phyloP scores from a whole-genome alignment of 2,329 filamentous ascomycete genomes.

The Talaromyces marneffei region DNA sequence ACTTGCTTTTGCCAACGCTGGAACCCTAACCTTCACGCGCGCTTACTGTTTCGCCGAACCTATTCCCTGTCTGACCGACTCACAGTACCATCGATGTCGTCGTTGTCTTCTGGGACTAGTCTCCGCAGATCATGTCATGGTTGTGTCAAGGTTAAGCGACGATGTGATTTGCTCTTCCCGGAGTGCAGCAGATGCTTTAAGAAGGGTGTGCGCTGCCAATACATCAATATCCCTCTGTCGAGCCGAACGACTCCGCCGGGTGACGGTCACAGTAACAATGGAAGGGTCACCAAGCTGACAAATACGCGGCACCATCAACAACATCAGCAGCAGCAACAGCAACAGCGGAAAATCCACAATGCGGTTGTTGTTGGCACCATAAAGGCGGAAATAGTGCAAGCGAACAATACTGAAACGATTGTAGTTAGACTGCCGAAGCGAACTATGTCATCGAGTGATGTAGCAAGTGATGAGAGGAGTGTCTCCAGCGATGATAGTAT shows the following conservation, averaged over 20 bases:
- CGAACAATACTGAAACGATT: neutral
- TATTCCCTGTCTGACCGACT: neutral
- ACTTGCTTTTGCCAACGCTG: neutral
- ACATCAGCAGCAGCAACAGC: neutral
- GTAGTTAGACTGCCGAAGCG: neutral
- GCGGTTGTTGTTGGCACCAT: neutral
- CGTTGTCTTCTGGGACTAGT: slow-evolving; percentile 17
- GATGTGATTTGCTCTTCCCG: slow-evolving; percentile 25
- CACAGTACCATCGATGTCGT: neutral
- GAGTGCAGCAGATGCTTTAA: slow-evolving; percentile 22
- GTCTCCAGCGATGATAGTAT: neutral
- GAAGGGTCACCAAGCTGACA: slow-evolving; percentile 4
- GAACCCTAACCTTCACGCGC: neutral
- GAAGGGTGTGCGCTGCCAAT: slow-evolving; percentile 21
- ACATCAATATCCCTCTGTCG: slow-evolving; percentile 22
- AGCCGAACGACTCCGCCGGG: neutral
- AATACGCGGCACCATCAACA: neutral
- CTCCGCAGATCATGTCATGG: slow-evolving; percentile 26
- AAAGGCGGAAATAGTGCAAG: neutral
- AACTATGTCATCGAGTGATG: neutral
- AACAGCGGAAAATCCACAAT: neutral
- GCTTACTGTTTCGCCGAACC: neutral
- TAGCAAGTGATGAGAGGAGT: neutral
- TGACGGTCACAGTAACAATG: neutral
- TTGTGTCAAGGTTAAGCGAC: slow-evolving; percentile 24